Evolutionary conservation across 1,139 yeast genomes (phyloP).

Genomic region (Blastobotrys apis): DNA sequence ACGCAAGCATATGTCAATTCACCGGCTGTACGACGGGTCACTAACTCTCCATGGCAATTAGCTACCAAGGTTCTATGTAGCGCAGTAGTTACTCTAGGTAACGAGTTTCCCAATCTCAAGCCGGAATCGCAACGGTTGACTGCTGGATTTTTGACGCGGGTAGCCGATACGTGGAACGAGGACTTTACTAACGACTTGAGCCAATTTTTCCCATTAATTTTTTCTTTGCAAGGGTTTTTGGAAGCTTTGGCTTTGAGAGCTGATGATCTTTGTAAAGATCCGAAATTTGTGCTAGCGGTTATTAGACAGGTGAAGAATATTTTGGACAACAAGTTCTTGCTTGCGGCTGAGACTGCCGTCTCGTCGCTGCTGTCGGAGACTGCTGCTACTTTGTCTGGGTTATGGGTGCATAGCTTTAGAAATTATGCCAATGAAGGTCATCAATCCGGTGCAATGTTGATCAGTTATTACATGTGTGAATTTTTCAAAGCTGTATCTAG

Average conservation of each 20-base stretch:
- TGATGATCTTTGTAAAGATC: not conserved
- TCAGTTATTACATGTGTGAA: slow-evolving; percentile 26
- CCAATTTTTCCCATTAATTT: slow-evolving; percentile 35
- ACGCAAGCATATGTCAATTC: slow-evolving; percentile 47
- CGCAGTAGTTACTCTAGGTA: slow-evolving; percentile 36
- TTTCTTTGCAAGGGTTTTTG: slow-evolving; percentile 39
- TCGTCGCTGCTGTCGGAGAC: slow-evolving; percentile 22
- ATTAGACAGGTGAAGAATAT: slow-evolving; percentile 14
- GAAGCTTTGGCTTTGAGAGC: slow-evolving; percentile 29
- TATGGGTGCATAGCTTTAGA: slow-evolving; percentile 24
- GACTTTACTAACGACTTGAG: slow-evolving; percentile 26
- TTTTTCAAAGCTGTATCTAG: slow-evolving; percentile 25
- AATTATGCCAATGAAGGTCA: slow-evolving; percentile 19
- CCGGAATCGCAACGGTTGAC: slow-evolving; percentile 41
- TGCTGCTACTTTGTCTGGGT: not conserved
- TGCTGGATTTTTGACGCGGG: slow-evolving; percentile 38
- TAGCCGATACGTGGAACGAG: slow-evolving; percentile 32
- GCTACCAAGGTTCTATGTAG: slow-evolving; percentile 39
- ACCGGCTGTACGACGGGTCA: slow-evolving; percentile 43
- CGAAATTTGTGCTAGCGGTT: slow-evolving; percentile 9
- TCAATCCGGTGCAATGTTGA: slow-evolving; percentile 32
- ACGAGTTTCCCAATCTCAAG: slow-evolving; percentile 42
- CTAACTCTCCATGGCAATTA: slow-evolving; percentile 45
- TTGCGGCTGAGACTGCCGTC: slow-evolving; percentile 33
- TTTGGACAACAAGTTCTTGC: slow-evolving; percentile 33